These are phyloP conservation scores for Cryptosporidium bovis DNA, from an alignment of 169 alveolate genomes.

Conservation along the genomic window DNA sequence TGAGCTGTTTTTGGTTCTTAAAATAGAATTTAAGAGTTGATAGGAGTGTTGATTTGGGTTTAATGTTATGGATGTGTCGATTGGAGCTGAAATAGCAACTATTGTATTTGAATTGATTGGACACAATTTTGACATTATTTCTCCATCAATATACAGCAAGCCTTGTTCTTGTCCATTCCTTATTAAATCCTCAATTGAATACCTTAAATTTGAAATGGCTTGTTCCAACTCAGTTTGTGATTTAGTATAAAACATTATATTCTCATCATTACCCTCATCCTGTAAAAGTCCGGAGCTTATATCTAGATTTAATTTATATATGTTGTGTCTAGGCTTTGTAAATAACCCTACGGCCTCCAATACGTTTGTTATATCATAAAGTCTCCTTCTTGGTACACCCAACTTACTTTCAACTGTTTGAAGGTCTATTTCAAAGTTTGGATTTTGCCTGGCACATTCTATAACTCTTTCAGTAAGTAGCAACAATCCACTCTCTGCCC, in stretches of 20 bases:
- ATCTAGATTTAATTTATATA: slow-evolving; percentile 59
- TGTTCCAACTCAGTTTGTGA: slow-evolving; percentile 26
- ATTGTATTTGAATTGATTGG: slow-evolving; percentile 46
- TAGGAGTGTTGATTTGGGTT: slow-evolving; percentile 68
- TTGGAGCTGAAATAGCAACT: slow-evolving; percentile 54
- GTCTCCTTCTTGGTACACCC: slow-evolving; percentile 71
- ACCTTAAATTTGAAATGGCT: slow-evolving; percentile 17
- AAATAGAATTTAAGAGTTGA: slow-evolving; percentile 58
- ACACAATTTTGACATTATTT: slow-evolving; percentile 43
- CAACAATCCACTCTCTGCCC: slow-evolving; percentile 67
- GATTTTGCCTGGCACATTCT: slow-evolving; percentile 63
- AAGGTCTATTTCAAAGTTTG: slow-evolving; percentile 56
- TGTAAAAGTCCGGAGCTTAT: slow-evolving; percentile 24
- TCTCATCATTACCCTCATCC: slow-evolving; percentile 61
- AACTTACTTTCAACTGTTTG: slow-evolving; percentile 45
- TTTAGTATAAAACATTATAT: slow-evolving; percentile 47
- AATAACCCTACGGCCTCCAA: slow-evolving; percentile 69
- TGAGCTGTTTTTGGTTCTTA: slow-evolving; percentile 35
- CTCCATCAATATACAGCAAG: slow-evolving; percentile 22
- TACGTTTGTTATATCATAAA: slow-evolving; percentile 66
- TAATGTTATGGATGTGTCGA: slow-evolving; percentile 39
- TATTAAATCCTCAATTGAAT: slow-evolving; percentile 36
- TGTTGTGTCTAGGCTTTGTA: slow-evolving; percentile 38
- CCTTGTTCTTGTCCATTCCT: slow-evolving; percentile 32
- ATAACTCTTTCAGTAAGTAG: slow-evolving; percentile 67